Base-by-base conservation (phyloP, 352 stramenopile genomes). In the Globisporangium acanthophoron region DNA sequence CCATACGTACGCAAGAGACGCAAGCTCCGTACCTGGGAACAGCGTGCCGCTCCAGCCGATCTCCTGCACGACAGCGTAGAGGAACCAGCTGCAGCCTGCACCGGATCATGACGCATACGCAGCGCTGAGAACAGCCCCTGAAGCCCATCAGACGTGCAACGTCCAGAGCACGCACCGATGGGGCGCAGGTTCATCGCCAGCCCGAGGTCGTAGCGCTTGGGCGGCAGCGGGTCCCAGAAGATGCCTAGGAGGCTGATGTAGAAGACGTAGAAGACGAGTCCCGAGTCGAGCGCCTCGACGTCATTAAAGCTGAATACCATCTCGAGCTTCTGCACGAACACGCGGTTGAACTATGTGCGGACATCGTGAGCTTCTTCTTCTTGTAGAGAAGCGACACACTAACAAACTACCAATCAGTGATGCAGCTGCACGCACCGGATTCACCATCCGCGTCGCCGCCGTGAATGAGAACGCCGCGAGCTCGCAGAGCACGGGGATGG, bases 301-400 rank as follows among this genome's bases (percentile, higher is more conserved):
- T 94, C 80, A 53, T 92, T 92, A 63, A 92, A 94, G 54, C 79
- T 93, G 62, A 94, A 94, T 16, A 93, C 80, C 71, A 90, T 87
- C 60, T 94, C 85, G 31, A 92, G 68, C 40, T 90, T 85, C 54
- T 87, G 80, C 55, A 94, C 85, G 56, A 94, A 94, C 7, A 58
- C 71, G 29, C 85, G 82, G 58, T 94, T 94, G 52, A 94, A 94
- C 85, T 94, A 64, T 0, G 27, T 11, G 24, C 41, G 41, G 3
- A 15, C 41, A 21, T 0, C 0, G 41, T 20, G 33, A 39, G 33
- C 33, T 13, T 1, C 33, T 11, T 27, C 24, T 27, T 27, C 24
- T 27, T 27, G 24, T 27, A 43, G 8, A 13, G 39, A 16, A 43
- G 16, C 8, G 11, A 43, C 7, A 9, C 39, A 43, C 39, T 15